A percentile compares a stretch with the other conserved stretches of the same genome.
Conservation (phyloP, 2,329 filamentous ascomycete species). For the Colletotrichum falcatum region DNA sequence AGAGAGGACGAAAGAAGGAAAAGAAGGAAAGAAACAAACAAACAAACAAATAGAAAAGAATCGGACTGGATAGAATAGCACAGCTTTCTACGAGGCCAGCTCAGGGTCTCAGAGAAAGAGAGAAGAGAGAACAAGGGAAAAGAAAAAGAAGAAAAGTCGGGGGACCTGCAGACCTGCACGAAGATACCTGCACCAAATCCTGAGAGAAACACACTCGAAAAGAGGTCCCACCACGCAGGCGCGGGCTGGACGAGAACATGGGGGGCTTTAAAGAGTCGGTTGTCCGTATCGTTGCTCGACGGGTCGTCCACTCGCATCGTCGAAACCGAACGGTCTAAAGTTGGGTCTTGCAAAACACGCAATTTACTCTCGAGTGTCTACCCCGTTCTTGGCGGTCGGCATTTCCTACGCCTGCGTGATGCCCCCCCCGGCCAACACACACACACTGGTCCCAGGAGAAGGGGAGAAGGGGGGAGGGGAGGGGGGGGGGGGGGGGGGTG, state of each 20-base stretch:
- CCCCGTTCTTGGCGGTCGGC: slow-evolving; percentile 15
- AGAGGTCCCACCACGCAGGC: not conserved
- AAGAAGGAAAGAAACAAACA: not conserved
- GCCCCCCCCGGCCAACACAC: slow-evolving; percentile 15
- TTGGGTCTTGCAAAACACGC: not conserved
- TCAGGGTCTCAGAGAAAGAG: slow-evolving; percentile 33
- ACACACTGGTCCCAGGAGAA: not conserved
- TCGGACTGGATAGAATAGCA: slow-evolving; percentile 28
- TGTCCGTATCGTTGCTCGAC: not conserved
- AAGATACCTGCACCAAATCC: slow-evolving; percentile 18
- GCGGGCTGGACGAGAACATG: slow-evolving; percentile 18
- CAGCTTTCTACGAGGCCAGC: slow-evolving; percentile 40
- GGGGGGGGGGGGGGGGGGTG: not conserved
- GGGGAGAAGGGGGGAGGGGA: not conserved
- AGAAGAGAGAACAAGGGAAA: not conserved
- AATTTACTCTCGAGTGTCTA: slow-evolving; percentile 9
- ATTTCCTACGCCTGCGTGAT: not conserved
- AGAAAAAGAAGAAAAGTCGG: slow-evolving; percentile 17
- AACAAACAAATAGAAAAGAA: not conserved
- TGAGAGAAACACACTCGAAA: not conserved
- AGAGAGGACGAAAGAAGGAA: not conserved
- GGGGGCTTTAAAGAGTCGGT: slow-evolving; percentile 34
- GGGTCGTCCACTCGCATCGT: not conserved
- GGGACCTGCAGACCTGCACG: slow-evolving; percentile 25
- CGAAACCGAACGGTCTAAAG: not conserved